Conservation (phyloP, 1,284 basidiomycete genomes). For the Inonotus hispidus region DNA sequence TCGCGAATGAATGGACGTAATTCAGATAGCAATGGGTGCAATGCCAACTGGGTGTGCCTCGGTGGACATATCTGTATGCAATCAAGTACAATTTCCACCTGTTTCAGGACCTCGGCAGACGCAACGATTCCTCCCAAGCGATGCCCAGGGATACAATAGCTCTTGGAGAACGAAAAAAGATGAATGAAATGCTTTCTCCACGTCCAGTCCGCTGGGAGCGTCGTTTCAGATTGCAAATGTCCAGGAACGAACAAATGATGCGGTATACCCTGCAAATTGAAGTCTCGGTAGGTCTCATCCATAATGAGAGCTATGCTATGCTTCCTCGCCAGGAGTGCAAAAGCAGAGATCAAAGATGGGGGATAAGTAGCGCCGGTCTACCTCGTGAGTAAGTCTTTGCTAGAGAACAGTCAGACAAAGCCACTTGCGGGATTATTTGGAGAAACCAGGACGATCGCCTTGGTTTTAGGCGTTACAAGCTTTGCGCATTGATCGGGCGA, state of each 20-base stretch:
- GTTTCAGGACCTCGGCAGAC: slow-evolving; percentile 47
- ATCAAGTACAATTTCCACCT: slow-evolving; percentile 66
- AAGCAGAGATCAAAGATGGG: slow-evolving; percentile 52
- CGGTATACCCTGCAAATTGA: slow-evolving; percentile 51
- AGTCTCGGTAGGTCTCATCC: slow-evolving; percentile 90
- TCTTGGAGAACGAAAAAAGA: slow-evolving; percentile 79
- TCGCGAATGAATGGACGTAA: slow-evolving; percentile 51
- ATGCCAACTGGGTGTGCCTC: slow-evolving; percentile 62
- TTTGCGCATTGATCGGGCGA: slow-evolving; percentile 42
- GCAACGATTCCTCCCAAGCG: slow-evolving; percentile 77
- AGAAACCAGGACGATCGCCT: slow-evolving; percentile 70
- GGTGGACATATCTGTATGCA: slow-evolving; percentile 79
- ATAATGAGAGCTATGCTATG: slow-evolving; percentile 68
- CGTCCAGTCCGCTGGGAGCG: slow-evolving; percentile 27
- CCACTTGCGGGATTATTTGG: slow-evolving; percentile 65
- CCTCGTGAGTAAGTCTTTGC: slow-evolving; percentile 11
- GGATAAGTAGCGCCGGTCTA: slow-evolving; percentile 79
- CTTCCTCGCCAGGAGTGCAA: slow-evolving; percentile 56
- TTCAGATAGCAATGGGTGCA: slow-evolving; percentile 48
- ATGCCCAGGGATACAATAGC: slow-evolving; percentile 82
- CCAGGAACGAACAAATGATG: slow-evolving; percentile 46
- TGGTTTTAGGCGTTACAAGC: slow-evolving; percentile 54
- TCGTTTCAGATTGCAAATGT: neutral
- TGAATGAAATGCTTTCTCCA: slow-evolving; percentile 69
- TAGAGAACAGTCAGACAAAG: neutral